Base-by-base conservation (phyloP, 768 basidiomycete genomes). In the Leccinellum albellum region DNA sequence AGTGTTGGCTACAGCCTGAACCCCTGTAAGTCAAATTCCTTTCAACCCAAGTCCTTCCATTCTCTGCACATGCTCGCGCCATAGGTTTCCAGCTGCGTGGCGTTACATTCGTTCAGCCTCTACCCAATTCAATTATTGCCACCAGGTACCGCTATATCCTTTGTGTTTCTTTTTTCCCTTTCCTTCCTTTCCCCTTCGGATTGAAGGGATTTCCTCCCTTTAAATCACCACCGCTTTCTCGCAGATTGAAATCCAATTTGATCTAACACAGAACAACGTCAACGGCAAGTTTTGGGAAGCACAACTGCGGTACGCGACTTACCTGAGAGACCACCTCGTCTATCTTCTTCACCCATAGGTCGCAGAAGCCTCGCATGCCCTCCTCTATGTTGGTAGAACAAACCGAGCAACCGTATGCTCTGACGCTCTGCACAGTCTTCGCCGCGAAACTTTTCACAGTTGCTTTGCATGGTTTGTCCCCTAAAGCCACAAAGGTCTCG, bases 401-500 rank as follows among this genome's bases (percentile, higher is more conserved):
- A 24, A 2, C 0, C 13, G n/a, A 0, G 3, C 64, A 66, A 29
- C 35, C 33, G 0, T 1, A 4, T 2, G 1, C n/a, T 49, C 26
- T 58, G 4, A 63, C 50, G 3, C 0, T 37, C 14, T 61, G 50
- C 2, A 46, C 45, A 0, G 61, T 54, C 14, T 50, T 50, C 2
- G 51, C 47, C 24, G 31, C 50, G 6, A 33, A 17, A 21, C 21
- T 1, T 33, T 48, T 35, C 21, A 66, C 57, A 3, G 54, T 60
- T 14, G 48, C 55, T 4, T 14, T 40, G 12, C 65, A 67, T n/a
- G 66, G 62, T 20, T 42, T 64, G 12, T 72, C 68, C 24, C 45
- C 51, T 31, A 72, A 32, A 0, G 14, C 56, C 17, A 13, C 2
- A 14, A 61, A 61, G 0, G 17, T 45, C 13, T 52, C 55, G 1